phyloP scores from a whole-genome alignment of 108 stramenopile genomes.

The Poteriospumella lacustris region DNA sequence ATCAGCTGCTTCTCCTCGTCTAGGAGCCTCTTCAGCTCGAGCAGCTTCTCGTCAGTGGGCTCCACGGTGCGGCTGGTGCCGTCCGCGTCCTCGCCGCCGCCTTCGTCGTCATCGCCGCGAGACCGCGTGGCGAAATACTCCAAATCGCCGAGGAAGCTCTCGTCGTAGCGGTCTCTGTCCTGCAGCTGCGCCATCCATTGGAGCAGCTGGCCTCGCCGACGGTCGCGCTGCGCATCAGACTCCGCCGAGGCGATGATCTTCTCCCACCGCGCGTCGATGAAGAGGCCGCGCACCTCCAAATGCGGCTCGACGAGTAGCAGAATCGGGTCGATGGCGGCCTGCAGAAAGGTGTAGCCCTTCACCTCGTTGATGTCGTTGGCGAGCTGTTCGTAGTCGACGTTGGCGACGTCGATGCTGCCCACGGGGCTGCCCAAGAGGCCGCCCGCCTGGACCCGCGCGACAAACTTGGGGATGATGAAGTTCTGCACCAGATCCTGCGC shows the following conservation, averaged over 20 bases:
- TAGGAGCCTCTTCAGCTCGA: too few relatives aligned
- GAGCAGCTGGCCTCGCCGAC: background rate
- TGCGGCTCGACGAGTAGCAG: background rate
- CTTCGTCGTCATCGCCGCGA: too few relatives aligned
- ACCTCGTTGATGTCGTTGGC: background rate
- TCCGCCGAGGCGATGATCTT: background rate
- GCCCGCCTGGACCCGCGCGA: background rate
- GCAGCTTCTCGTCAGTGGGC: too few relatives aligned
- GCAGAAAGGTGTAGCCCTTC: background rate
- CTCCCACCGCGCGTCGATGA: background rate
- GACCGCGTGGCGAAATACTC: too few relatives aligned
- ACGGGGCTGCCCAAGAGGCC: background rate
- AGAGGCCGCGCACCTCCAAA: background rate
- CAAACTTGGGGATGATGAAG: background rate
- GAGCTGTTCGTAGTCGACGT: background rate
- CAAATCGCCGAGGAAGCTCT: too few relatives aligned
- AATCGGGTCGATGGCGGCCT: background rate
- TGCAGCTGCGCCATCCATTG: too few relatives aligned
- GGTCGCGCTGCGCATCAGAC: background rate
- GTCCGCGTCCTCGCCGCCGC: too few relatives aligned
- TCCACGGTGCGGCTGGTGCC: too few relatives aligned
- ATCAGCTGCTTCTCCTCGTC: too few relatives aligned
- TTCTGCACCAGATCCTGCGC: background rate
- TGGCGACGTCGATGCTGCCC: background rate
- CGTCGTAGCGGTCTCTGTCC: too few relatives aligned